These are phyloP conservation scores for Aspergillus homomorphus DNA, from an alignment of 495 filamentous ascomycete species.

Conservation along the genomic window DNA sequence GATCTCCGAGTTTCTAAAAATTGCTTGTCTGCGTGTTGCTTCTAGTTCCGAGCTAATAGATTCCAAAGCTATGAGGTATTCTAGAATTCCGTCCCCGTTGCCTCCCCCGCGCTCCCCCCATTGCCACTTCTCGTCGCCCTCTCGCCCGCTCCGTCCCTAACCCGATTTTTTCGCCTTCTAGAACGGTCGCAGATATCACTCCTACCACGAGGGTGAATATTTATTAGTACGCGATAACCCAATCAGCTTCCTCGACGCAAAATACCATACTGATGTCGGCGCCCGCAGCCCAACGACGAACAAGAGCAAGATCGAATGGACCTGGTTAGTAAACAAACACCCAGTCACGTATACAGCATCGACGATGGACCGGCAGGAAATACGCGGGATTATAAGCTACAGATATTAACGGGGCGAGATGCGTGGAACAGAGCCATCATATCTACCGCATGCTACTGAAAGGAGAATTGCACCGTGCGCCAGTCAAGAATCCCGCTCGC, in stretches of 20 bases:
- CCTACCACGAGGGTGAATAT: slow-evolving; percentile 32
- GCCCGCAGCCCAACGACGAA: slow-evolving; percentile 41
- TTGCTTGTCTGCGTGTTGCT: neutral
- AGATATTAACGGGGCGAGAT: neutral
- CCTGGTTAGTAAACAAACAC: slow-evolving; percentile 52
- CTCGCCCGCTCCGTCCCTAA: no score
- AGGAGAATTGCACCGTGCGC: slow-evolving; percentile 51
- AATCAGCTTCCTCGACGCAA: neutral
- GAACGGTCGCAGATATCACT: slow-evolving; percentile 36
- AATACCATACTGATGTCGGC: slow-evolving; percentile 1
- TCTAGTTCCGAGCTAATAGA: neutral
- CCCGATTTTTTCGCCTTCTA: slow-evolving; percentile 13
- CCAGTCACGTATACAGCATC: no score
- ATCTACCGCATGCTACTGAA: slow-evolving; percentile 50
- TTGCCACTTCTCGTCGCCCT: no score
- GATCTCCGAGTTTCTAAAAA: neutral
- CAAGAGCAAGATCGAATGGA: slow-evolving; percentile 71
- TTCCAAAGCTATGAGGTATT: slow-evolving; percentile 38
- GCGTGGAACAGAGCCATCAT: slow-evolving; percentile 41
- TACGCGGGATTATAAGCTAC: neutral
- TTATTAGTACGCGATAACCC: slow-evolving; percentile 21
- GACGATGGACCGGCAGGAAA: neutral
- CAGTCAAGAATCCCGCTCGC: slow-evolving; percentile 40
- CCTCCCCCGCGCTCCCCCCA: no score
- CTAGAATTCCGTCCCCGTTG: neutral